Evolutionary conservation across 2,329 filamentous ascomycete genomes (phyloP).

Genomic region (Monosporascus cannonballus): DNA sequence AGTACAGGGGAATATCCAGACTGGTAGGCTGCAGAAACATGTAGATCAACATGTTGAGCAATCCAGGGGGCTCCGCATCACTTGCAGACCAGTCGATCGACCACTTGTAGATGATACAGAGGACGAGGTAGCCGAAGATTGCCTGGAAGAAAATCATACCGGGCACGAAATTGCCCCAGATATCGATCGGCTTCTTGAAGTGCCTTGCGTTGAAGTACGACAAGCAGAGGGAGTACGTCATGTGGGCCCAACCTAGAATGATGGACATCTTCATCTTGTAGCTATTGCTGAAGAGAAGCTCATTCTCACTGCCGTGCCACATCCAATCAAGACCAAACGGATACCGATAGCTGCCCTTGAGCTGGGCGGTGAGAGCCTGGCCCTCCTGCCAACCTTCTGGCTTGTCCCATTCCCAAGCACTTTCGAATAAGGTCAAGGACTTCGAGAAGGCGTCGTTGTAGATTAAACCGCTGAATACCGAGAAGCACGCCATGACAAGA

Average conservation of each 20-base stretch:
- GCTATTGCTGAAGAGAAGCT: constrained; percentile 92
- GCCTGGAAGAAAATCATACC: constrained; percentile 99
- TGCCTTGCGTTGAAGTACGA: constrained; percentile 89
- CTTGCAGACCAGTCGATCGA: constrained; percentile 73
- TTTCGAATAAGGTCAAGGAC: constrained; percentile 80
- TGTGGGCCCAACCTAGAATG: constrained; percentile 92
- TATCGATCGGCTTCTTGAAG: constrained; percentile 91
- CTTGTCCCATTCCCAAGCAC: constrained; percentile 76
- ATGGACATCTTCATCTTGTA: constrained; percentile 99
- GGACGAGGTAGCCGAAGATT: constrained; percentile 93
- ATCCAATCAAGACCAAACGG: constrained; percentile 94
- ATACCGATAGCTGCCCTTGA: constrained; percentile 74
- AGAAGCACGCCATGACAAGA: constrained; percentile 95
- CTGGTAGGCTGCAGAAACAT: constrained; percentile 92
- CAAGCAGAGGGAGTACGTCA: constrained; percentile 96
- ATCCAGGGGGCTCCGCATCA: constrained; percentile 67
- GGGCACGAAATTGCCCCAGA: constrained; percentile 95
- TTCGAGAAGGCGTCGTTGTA: constrained; percentile 98
- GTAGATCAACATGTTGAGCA: constrained; percentile 99
- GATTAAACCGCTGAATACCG: constrained; percentile 91
- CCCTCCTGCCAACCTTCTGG: constrained; percentile 62
- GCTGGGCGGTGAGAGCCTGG: constrained; percentile 56
- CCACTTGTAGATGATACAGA: constrained; percentile 98
- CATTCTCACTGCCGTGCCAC: constrained; percentile 95
- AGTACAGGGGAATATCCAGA: constrained; percentile 67